phyloP scores from a whole-genome alignment of 305 asterid genomes.

The Withania somnifera region DNA sequence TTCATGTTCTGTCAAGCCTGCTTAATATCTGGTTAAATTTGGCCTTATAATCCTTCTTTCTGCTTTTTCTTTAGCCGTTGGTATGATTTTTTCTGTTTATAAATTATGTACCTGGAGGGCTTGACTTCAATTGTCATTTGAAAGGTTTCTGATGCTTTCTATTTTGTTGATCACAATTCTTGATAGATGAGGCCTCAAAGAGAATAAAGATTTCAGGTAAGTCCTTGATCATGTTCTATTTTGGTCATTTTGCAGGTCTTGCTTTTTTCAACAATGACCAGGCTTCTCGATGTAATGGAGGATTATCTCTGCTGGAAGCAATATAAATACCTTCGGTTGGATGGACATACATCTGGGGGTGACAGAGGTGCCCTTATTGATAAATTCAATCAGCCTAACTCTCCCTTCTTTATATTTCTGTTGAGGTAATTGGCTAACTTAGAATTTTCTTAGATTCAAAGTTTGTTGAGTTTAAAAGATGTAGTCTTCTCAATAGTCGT shows the following conservation, averaged over 20 bases:
- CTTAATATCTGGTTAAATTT: not conserved
- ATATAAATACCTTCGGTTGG: slow-evolving; percentile 83
- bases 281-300: slow-evolving; percentile 98
- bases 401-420: slow-evolving; percentile 91
- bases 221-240: not conserved
- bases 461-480: not conserved
- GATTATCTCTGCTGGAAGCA: slow-evolving; percentile 97
- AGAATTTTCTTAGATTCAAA: not conserved
- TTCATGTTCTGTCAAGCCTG: not conserved
- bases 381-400: slow-evolving; percentile 62
- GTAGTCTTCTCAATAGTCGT: not conserved
- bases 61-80: not conserved
- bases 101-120: not conserved
- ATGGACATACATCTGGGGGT: slow-evolving; percentile 99
- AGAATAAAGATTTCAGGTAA: no score
- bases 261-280: slow-evolving; percentile 97
- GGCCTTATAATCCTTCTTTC: not conserved
- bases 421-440: slow-evolving; percentile 61
- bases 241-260: slow-evolving; percentile 53
- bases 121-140: not conserved
- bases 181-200: not conserved
- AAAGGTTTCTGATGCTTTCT: not conserved
- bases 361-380: slow-evolving; percentile 96
- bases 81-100: not conserved
- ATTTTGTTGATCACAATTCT: not conserved